Evolutionary conservation across 2,329 filamentous ascomycete species (phyloP).

Genomic region (Colletotrichum nymphaeae): DNA sequence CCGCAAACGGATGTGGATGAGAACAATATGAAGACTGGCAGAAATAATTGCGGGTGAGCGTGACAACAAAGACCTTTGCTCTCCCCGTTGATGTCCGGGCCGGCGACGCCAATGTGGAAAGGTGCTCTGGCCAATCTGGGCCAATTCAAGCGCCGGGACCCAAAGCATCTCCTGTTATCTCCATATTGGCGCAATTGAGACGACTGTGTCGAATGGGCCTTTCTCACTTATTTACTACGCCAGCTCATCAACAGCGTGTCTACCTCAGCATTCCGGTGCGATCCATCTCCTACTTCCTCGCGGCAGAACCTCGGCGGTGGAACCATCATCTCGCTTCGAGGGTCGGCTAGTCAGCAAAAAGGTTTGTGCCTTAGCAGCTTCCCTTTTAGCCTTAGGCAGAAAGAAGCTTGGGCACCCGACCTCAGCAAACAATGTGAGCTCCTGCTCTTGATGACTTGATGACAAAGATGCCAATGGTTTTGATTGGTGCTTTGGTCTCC

Average conservation of each 20-base stretch:
- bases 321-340: conserved; percentile 22
- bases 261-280: not conserved
- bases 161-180: conserved; percentile 25
- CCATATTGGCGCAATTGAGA: conserved; percentile 8
- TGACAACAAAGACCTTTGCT: not conserved
- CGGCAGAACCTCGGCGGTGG: conserved; percentile 26
- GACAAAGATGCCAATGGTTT: conserved; percentile 3
- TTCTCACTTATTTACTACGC: not conserved
- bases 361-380: conserved; percentile 1
- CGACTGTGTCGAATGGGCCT: not conserved
- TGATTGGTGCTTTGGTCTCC: not conserved
- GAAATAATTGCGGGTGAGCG: not conserved
- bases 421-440: not conserved
- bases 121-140: conserved; percentile 19
- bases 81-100: not conserved
- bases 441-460: not conserved
- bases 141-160: not conserved
- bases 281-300: not conserved
- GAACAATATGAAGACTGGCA: not conserved
- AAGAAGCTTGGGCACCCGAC: not conserved
- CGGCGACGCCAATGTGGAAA: not conserved
- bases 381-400: not conserved
- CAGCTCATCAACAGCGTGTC: not conserved
- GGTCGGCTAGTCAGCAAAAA: not conserved
- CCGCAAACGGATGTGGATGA: not conserved